These are phyloP conservation scores for Colletotrichum magnum DNA, from an alignment of 2,329 filamentous ascomycete genomes.

Conservation along the genomic window DNA sequence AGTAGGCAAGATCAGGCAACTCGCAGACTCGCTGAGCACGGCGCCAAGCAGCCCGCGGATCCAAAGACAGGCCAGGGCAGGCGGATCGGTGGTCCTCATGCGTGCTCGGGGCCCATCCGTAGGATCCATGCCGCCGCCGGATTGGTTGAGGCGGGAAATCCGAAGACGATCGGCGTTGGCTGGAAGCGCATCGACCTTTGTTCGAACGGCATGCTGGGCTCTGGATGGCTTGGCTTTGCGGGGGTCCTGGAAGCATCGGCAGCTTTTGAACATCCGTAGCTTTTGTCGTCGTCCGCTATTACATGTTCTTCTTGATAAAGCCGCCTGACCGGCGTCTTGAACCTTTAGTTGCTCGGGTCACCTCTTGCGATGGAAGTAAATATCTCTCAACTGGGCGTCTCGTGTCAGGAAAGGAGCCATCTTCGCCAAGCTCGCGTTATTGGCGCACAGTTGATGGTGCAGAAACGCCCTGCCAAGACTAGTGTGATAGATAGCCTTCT, in stretches of 20 bases:
- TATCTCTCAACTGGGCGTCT: no score
- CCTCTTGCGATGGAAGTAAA: no score
- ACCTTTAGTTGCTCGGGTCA: no score
- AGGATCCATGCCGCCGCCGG: constrained; percentile 16
- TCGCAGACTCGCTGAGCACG: constrained; percentile 27
- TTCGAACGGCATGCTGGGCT: constrained; percentile 12
- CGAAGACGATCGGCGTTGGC: constrained; percentile 38
- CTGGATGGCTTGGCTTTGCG: constrained; percentile 33
- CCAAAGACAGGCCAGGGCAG: constrained; percentile 23
- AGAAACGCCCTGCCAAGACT: background rate
- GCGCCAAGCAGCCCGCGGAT: constrained; percentile 30
- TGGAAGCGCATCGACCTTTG: constrained; percentile 33
- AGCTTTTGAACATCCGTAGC: constrained; percentile 1
- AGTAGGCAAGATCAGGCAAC: constrained; percentile 38
- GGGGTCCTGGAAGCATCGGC: constrained; percentile 37
- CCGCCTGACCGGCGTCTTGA: no score
- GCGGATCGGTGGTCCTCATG: constrained; percentile 19
- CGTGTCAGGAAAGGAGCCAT: no score
- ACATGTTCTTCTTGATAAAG: no score
- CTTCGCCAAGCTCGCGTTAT: no score
- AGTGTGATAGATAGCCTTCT: constrained; percentile 9
- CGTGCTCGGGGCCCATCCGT: constrained; percentile 27
- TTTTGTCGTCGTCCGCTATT: background rate
- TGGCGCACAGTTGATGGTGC: no score
- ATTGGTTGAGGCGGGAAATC: constrained; percentile 38